Conservation (phyloP, 2,329 filamentous ascomycete species). For the Diaporthe sp. region DNA sequence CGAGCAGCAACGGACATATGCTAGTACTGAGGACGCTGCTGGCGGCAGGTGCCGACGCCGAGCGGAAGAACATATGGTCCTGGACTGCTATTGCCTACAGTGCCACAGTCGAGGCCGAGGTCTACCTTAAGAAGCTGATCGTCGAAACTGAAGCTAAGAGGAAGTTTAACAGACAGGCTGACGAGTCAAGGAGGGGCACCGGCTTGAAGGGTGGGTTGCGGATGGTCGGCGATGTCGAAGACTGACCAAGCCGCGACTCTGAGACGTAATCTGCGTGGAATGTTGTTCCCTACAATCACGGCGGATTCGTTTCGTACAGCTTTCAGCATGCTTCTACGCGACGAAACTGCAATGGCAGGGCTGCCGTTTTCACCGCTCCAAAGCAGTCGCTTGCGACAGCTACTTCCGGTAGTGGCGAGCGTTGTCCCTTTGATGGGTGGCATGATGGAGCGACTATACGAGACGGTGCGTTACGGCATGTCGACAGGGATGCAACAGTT, state of each 20-base stretch:
- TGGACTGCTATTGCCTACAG: conserved; percentile 90
- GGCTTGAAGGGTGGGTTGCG: conserved; percentile 61
- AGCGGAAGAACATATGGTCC: conserved; percentile 79
- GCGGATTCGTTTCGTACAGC: too few relatives aligned
- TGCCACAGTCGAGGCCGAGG: conserved; percentile 85
- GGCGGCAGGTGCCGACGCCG: conserved; percentile 82
- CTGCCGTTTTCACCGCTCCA: too few relatives aligned
- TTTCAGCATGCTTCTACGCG: background rate
- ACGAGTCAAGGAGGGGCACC: conserved; percentile 57
- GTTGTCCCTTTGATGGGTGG: background rate
- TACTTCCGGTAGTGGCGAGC: background rate
- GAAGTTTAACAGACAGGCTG: conserved; percentile 50
- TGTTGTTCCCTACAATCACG: background rate
- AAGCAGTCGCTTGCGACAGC: background rate
- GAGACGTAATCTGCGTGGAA: background rate
- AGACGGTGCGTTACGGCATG: background rate
- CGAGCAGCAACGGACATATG: conserved; percentile 84
- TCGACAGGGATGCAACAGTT: background rate
- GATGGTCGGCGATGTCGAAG: conserved; percentile 50
- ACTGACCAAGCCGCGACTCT: conserved; percentile 44
- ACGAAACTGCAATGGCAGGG: background rate
- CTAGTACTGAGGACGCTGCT: conserved; percentile 83
- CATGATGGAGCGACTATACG: background rate
- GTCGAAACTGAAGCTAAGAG: conserved; percentile 77
- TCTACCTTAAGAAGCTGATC: conserved; percentile 85